Evolutionary conservation across 805 yeast species (phyloP).

Genomic region (Nakazawaea ishiwadae): DNA sequence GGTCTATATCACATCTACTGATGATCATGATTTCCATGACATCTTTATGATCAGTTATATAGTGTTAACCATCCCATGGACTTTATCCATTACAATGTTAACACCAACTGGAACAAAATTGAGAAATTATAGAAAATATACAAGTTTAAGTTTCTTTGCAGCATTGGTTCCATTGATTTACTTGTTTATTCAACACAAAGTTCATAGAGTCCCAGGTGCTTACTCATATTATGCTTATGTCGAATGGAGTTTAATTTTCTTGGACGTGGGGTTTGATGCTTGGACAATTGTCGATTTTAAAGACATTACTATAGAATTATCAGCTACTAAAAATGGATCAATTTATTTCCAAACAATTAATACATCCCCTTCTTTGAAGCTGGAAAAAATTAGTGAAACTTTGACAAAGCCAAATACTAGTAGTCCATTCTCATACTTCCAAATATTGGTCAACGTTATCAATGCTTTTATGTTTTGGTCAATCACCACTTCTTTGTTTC

Average conservation of each 20-base stretch:
- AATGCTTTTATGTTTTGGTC: constrained; percentile 87
- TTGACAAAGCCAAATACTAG: background rate
- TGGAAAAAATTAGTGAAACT: background rate
- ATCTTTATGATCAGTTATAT: constrained; percentile 92
- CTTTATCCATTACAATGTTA: constrained; percentile 50
- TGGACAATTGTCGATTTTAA: constrained; percentile 70
- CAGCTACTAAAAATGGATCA: constrained; percentile 17
- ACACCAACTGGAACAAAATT: constrained; percentile 41
- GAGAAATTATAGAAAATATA: constrained; percentile 46
- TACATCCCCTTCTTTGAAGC: background rate
- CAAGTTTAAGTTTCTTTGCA: constrained; percentile 63
- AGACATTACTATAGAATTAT: constrained; percentile 46
- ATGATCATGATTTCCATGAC: constrained; percentile 95
- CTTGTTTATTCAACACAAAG: constrained; percentile 90
- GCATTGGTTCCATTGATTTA: constrained; percentile 77
- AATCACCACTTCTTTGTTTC: constrained; percentile 68
- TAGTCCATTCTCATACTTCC: constrained; percentile 24
- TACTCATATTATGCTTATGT: constrained; percentile 91
- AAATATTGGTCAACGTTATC: constrained; percentile 39
- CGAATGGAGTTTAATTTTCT: constrained; percentile 85
- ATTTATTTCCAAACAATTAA: constrained; percentile 2
- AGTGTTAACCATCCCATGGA: constrained; percentile 90
- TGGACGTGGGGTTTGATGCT: constrained; percentile 83
- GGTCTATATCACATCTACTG: constrained; percentile 96
- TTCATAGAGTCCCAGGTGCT: constrained; percentile 85